Conservation (phyloP, 331 rosid genomes). For the Rosa hybrid region DNA sequence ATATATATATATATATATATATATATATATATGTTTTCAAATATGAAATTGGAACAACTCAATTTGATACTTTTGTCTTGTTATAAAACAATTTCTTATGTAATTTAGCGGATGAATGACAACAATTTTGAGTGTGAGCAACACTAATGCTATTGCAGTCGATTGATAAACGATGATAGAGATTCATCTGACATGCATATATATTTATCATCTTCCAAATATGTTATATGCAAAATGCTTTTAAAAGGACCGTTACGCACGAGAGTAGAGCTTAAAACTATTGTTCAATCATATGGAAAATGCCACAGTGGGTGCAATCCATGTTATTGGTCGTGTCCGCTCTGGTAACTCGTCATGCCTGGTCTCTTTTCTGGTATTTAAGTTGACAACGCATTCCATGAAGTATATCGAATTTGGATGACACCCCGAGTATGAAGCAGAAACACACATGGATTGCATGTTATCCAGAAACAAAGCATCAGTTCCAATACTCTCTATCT, state of each 20-base stretch:
- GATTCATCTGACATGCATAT: neutral
- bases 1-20: no score
- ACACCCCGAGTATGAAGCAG: slow-evolving; percentile 2
- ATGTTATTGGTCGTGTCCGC: neutral
- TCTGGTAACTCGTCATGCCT: neutral
- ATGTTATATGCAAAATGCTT: neutral
- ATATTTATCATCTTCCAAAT: no score
- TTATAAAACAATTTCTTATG: no score
- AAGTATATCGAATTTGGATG: neutral
- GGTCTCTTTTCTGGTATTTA: neutral
- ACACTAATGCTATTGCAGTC: neutral
- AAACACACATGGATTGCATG: neutral
- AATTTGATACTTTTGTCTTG: neutral
- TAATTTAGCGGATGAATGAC: neutral
- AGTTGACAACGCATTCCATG: neutral
- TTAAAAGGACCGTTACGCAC: neutral
- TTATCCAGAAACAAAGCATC: slow-evolving; percentile 4
- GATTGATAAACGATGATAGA: neutral
- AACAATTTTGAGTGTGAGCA: no score
- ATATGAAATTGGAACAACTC: neutral
- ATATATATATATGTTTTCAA: no score
- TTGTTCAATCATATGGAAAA: neutral
- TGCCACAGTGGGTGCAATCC: neutral
- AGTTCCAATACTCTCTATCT: neutral
- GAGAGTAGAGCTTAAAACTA: neutral